Evolutionary conservation across 2,329 filamentous ascomycete species (phyloP).

Genomic region (Alternaria tenuissima): DNA sequence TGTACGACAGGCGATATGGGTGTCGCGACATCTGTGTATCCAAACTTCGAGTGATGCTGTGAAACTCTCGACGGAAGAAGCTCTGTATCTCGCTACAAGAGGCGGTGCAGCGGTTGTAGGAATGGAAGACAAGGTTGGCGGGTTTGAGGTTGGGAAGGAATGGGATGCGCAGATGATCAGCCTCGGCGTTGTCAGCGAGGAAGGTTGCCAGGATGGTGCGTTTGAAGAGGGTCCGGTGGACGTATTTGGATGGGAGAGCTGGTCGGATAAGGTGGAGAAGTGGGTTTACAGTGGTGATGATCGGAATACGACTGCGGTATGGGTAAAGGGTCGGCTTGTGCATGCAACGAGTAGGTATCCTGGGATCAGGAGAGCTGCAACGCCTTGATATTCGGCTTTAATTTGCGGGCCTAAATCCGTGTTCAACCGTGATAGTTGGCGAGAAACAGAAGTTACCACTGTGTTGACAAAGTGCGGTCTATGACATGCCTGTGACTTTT

Average conservation of each 20-base stretch:
- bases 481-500: too few species aligned
- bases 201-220: slow-evolving; percentile 45
- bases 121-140: slow-evolving; percentile 74
- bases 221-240: slow-evolving; percentile 74
- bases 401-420: too few species aligned
- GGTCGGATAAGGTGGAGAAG: slow-evolving; percentile 86
- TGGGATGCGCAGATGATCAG: slow-evolving; percentile 90
- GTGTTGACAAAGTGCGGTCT: too few species aligned
- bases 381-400: not conserved
- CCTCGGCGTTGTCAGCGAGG: slow-evolving; percentile 58
- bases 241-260: slow-evolving; percentile 90
- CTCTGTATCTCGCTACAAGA: slow-evolving; percentile 83
- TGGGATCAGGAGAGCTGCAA: not conserved
- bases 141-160: slow-evolving; percentile 84
- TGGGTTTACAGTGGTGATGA: slow-evolving; percentile 97
- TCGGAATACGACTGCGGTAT: slow-evolving; percentile 85
- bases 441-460: too few species aligned
- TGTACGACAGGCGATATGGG: slow-evolving; percentile 81
- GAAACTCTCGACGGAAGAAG: slow-evolving; percentile 85
- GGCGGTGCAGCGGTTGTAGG: slow-evolving; percentile 86
- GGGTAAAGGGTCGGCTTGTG: slow-evolving; percentile 85
- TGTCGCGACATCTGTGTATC: slow-evolving; percentile 76
- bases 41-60: slow-evolving; percentile 50
- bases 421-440: too few species aligned
- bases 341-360: slow-evolving; percentile 57